Conservation (phyloP, 2,329 filamentous ascomycete species). For the Xylaria multiplex region DNA sequence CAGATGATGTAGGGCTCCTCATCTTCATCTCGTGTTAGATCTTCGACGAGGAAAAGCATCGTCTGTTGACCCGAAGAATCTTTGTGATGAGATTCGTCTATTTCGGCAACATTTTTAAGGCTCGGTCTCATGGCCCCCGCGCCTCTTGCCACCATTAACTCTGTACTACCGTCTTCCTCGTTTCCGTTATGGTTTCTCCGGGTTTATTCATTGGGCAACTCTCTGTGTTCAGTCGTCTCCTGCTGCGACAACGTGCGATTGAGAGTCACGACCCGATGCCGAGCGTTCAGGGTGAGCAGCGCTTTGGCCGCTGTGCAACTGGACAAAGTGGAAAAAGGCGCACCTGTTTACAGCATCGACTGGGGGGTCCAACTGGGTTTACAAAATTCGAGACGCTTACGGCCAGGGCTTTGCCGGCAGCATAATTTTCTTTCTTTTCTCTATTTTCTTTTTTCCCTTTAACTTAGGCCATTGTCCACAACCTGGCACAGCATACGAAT, state of each 20-base stretch:
- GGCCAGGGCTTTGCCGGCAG: slow-evolving; percentile 14
- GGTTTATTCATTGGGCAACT: slow-evolving; percentile 13
- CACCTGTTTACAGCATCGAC: slow-evolving; percentile 32
- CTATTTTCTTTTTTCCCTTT: slow-evolving; percentile 24
- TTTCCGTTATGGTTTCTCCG: slow-evolving; percentile 19
- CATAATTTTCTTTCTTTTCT: slow-evolving; percentile 18
- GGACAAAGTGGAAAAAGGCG: slow-evolving; percentile 34
- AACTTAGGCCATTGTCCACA: slow-evolving; percentile 5
- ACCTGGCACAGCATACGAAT: slow-evolving; percentile 23
- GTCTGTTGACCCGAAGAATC: background rate
- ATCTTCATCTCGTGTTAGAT: background rate
- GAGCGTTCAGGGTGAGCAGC: slow-evolving; percentile 20
- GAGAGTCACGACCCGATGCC: slow-evolving; percentile 15
- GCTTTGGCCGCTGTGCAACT: slow-evolving; percentile 31
- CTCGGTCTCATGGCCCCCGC: background rate
- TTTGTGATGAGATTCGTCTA: background rate
- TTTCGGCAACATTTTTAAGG: background rate
- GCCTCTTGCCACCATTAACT: slow-evolving; percentile 17
- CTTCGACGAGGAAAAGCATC: background rate
- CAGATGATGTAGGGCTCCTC: slow-evolving; percentile 82
- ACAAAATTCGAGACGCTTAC: slow-evolving; percentile 16
- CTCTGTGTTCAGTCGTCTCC: slow-evolving; percentile 1
- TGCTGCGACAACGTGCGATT: slow-evolving; percentile 9
- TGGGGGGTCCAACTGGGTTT: slow-evolving; percentile 25
- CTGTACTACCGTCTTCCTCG: slow-evolving; percentile 28